A percentile compares a stretch with the other conserved stretches of the same genome.
Conservation (phyloP, 768 basidiomycete species). For the Leccinum disarticulatum region DNA sequence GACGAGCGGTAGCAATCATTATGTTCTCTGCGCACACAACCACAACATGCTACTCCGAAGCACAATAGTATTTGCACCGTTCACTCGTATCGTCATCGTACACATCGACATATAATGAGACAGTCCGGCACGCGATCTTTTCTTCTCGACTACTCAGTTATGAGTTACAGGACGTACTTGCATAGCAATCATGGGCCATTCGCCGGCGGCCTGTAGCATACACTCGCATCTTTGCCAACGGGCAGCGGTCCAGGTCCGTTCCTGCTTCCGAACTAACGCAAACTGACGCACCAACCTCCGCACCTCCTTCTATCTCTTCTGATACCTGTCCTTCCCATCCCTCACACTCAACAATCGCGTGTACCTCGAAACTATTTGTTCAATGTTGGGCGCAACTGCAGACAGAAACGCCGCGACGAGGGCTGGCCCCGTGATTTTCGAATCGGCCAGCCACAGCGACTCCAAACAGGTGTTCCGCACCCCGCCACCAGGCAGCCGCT, state of each 20-base stretch:
- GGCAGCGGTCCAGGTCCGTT: conserved; percentile 19
- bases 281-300: conserved; percentile 23
- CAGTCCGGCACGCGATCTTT: too few relatives aligned
- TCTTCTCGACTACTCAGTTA: not conserved
- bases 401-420: conserved; percentile 31
- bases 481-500: conserved; percentile 17
- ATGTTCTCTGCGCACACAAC: too few relatives aligned
- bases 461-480: conserved; percentile 28
- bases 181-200: too few relatives aligned
- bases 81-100: too few relatives aligned
- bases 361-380: conserved; percentile 32
- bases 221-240: not conserved
- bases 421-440: conserved; percentile 25
- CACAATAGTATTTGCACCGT: too few relatives aligned
- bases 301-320: conserved; percentile 25
- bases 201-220: not conserved
- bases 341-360: conserved; percentile 28
- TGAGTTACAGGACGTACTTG: not conserved
- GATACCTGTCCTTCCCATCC: conserved; percentile 26
- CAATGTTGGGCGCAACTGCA: conserved; percentile 30
- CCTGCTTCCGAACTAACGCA: conserved; percentile 20
- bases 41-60: too few relatives aligned
- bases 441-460: conserved; percentile 30
- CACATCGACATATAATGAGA: too few relatives aligned
- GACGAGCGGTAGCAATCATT: too few relatives aligned